A percentile compares a stretch with the other conserved stretches of the same genome.
phyloP scores from a whole-genome alignment of 2,329 filamentous ascomycete genomes.

The Tolypocladium capitatum region DNA sequence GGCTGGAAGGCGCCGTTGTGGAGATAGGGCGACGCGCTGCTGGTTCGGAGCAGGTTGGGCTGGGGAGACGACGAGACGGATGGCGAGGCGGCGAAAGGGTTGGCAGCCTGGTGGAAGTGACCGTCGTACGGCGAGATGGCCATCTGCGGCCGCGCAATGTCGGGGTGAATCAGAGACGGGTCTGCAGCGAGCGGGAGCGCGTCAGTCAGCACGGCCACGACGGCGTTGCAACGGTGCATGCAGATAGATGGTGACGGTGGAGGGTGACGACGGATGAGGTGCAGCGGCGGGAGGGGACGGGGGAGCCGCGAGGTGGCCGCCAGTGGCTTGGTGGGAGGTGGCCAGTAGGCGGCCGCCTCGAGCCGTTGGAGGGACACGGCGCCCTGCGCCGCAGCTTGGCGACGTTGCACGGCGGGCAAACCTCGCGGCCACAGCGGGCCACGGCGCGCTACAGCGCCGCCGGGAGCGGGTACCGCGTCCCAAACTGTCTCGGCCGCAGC shows the following conservation, averaged over 20 bases:
- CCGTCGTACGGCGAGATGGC: conserved; percentile 31
- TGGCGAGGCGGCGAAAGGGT: conserved; percentile 47
- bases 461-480: neutral
- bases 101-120: conserved; percentile 31
- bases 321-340: neutral
- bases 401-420: neutral
- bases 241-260: neutral
- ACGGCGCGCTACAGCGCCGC: neutral
- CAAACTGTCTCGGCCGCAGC: conserved; percentile 4
- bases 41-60: conserved; percentile 33
- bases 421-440: neutral
- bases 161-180: conserved; percentile 42
- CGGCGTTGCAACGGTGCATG: neutral
- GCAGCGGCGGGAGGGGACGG: neutral
- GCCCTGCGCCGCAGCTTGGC: neutral
- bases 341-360: neutral
- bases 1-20: conserved; percentile 40
- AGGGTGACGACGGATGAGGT: neutral
- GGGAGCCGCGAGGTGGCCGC: neutral
- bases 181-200: conserved; percentile 25
- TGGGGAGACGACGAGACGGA: conserved; percentile 40
- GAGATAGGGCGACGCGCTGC: conserved; percentile 55
- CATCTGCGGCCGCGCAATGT: conserved; percentile 36
- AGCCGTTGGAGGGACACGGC: too few species aligned
- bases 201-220: conserved; percentile 20